Conservation (phyloP, 805 yeast genomes). For the Ogataea henricii region DNA sequence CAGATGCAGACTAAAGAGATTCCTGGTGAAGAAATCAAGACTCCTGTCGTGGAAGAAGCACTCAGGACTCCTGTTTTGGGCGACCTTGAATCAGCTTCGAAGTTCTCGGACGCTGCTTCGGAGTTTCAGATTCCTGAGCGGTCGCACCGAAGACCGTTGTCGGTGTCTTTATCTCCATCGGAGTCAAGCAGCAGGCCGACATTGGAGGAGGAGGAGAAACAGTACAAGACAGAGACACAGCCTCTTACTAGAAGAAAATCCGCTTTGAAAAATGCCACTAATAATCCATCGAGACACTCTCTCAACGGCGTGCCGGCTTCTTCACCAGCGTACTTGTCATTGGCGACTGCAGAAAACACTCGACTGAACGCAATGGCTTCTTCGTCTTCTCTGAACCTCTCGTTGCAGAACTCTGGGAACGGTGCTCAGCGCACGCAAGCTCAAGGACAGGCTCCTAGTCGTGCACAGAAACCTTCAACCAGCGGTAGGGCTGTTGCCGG, state of each 20-base stretch:
- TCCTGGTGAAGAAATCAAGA: slow-evolving; percentile 7
- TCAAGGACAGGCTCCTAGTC: slow-evolving; percentile 7
- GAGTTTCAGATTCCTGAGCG: slow-evolving; percentile 36
- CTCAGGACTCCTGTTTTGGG: slow-evolving; percentile 25
- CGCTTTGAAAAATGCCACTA: slow-evolving; percentile 46
- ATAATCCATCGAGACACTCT: slow-evolving; percentile 20
- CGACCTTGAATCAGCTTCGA: not conserved
- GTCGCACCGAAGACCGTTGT: slow-evolving; percentile 31
- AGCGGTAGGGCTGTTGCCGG: slow-evolving; percentile 4
- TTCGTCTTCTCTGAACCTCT: slow-evolving; percentile 38
- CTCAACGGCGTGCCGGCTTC: slow-evolving; percentile 43
- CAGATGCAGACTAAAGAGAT: slow-evolving; percentile 10
- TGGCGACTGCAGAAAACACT: slow-evolving; percentile 80
- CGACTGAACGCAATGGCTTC: slow-evolving; percentile 64
- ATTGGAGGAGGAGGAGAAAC: slow-evolving; percentile 2
- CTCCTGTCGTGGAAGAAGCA: slow-evolving; percentile 21
- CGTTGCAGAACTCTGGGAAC: slow-evolving; percentile 16
- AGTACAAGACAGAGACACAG: not conserved
- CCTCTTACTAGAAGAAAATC: slow-evolving; percentile 39
- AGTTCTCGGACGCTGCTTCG: not conserved
- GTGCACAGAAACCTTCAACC: not conserved
- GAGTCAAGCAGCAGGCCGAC: not conserved
- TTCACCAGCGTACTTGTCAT: slow-evolving; percentile 62
- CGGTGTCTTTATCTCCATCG: slow-evolving; percentile 12
- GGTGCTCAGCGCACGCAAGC: slow-evolving; percentile 18